Evolutionary conservation across 2,329 filamentous ascomycete genomes (phyloP).

Genomic region (Penicillium frequentans): DNA sequence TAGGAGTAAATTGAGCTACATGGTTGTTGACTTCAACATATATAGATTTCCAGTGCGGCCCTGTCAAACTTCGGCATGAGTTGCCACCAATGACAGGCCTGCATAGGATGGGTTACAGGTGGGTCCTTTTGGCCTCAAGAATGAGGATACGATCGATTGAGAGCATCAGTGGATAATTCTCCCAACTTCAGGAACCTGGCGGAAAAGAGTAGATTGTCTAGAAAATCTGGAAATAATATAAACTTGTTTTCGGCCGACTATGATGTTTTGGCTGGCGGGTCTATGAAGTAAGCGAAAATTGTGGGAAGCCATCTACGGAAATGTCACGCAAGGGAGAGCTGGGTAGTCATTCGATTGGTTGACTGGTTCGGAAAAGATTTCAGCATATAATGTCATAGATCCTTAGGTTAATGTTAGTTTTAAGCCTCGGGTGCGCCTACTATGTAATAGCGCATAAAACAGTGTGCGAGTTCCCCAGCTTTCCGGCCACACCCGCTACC

Average conservation of each 20-base stretch:
- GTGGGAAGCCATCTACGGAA: not conserved
- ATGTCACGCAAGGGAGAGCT: not conserved
- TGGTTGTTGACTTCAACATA: conserved; percentile 5
- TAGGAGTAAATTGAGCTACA: not conserved
- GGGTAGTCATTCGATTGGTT: not conserved
- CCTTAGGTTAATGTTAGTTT: not conserved
- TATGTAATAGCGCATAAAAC: not conserved
- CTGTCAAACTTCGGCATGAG: conserved; percentile 15
- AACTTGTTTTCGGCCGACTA: not conserved
- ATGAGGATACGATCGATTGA: not conserved
- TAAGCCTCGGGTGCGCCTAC: not conserved
- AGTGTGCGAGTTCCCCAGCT: not conserved
- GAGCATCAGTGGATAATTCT: not conserved
- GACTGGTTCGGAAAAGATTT: not conserved
- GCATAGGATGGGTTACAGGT: conserved; percentile 14
- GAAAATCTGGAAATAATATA: not conserved
- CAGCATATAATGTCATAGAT: not conserved
- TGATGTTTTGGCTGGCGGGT: not conserved
- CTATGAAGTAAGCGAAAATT: not conserved
- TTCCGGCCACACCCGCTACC: not conserved
- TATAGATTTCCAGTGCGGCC: conserved; percentile 10
- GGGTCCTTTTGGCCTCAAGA: conserved; percentile 6
- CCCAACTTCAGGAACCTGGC: not conserved
- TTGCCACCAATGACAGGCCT: conserved; percentile 18
- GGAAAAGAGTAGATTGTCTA: not conserved